A percentile compares a stretch with the other conserved stretches of the same genome.
Evolutionary conservation across 768 basidiomycete species (phyloP).

Genomic region (Pisolithus marmoratus): DNA sequence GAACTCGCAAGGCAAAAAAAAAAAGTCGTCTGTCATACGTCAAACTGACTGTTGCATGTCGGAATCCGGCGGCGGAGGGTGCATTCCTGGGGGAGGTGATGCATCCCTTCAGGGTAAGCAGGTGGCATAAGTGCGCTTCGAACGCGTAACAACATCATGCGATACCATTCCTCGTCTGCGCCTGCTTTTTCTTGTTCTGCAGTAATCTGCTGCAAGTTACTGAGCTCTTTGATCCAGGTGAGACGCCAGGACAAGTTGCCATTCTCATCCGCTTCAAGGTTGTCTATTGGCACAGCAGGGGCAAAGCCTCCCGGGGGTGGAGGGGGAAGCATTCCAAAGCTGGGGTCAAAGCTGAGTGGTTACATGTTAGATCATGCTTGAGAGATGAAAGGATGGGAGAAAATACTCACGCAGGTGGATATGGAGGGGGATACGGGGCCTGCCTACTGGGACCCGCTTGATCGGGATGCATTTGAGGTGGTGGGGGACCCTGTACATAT

Average conservation of each 20-base stretch:
- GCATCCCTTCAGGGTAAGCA: conserved; percentile 33
- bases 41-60: conserved; percentile 24
- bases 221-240: conserved; percentile 78
- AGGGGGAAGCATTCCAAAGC: conserved; percentile 61
- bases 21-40: no score
- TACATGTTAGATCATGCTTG: conserved; percentile 3
- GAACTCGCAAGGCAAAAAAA: no score
- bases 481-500: conserved; percentile 44
- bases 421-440: conserved; percentile 55
- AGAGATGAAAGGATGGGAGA: background rate
- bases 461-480: conserved; percentile 48
- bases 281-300: conserved; percentile 56
- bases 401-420: conserved; percentile 44
- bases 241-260: conserved; percentile 77
- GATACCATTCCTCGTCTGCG: conserved; percentile 78
- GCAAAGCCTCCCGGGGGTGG: conserved; percentile 33
- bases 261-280: conserved; percentile 70
- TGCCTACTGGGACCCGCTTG: conserved; percentile 58
- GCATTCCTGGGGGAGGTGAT: conserved; percentile 30
- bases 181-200: conserved; percentile 78
- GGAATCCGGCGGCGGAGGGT: conserved; percentile 30
- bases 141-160: conserved; percentile 80
- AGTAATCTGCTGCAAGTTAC: conserved; percentile 68
- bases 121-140: conserved; percentile 62
- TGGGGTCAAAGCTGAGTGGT: conserved; percentile 61